Evolutionary conservation across 2,329 filamentous ascomycete genomes (phyloP).

Genomic region (Fusarium scirpi): DNA sequence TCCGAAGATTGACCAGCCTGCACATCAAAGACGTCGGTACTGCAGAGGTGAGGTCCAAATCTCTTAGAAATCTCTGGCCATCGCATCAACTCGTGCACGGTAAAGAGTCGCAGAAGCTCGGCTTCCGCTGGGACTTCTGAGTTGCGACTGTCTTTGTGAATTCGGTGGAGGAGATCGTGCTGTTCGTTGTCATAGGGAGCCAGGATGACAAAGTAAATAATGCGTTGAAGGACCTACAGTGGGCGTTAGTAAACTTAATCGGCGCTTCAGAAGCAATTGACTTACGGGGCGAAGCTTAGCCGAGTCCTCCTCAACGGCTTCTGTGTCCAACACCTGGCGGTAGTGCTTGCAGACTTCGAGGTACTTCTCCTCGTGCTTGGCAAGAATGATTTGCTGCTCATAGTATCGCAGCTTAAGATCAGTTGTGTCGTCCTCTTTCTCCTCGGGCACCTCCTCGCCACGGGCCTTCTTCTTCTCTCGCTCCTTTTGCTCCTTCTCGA

Average conservation of each 20-base stretch:
- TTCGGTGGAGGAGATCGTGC: slow-evolving; percentile 94
- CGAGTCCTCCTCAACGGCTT: slow-evolving; percentile 91
- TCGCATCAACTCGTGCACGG: slow-evolving; percentile 95
- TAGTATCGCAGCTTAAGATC: slow-evolving; percentile 97
- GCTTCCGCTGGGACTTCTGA: slow-evolving; percentile 82
- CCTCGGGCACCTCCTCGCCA: slow-evolving; percentile 81
- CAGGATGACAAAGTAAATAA: slow-evolving; percentile 97
- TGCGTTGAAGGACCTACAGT: slow-evolving; percentile 83
- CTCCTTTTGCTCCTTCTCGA: slow-evolving; percentile 91
- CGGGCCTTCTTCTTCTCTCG: slow-evolving; percentile 86
- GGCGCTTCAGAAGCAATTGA: not conserved
- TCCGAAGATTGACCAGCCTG: slow-evolving; percentile 74
- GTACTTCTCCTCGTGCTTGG: slow-evolving; percentile 98
- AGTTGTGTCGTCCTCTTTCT: slow-evolving; percentile 88
- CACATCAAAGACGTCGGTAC: slow-evolving; percentile 89
- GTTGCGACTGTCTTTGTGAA: slow-evolving; percentile 87
- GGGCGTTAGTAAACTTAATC: slow-evolving; percentile 27
- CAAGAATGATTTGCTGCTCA: slow-evolving; percentile 94
- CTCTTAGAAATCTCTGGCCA: slow-evolving; percentile 93
- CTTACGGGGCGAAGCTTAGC: slow-evolving; percentile 86
- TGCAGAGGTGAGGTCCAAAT: slow-evolving; percentile 88
- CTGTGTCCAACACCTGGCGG: slow-evolving; percentile 94
- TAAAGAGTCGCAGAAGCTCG: slow-evolving; percentile 92
- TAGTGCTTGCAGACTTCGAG: slow-evolving; percentile 98
- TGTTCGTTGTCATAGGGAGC: slow-evolving; percentile 99